A percentile compares a stretch with the other conserved stretches of the same genome.
These are phyloP conservation scores for Monosporascus sp. DNA, from an alignment of 2,329 filamentous ascomycete genomes.

Conservation along the genomic window DNA sequence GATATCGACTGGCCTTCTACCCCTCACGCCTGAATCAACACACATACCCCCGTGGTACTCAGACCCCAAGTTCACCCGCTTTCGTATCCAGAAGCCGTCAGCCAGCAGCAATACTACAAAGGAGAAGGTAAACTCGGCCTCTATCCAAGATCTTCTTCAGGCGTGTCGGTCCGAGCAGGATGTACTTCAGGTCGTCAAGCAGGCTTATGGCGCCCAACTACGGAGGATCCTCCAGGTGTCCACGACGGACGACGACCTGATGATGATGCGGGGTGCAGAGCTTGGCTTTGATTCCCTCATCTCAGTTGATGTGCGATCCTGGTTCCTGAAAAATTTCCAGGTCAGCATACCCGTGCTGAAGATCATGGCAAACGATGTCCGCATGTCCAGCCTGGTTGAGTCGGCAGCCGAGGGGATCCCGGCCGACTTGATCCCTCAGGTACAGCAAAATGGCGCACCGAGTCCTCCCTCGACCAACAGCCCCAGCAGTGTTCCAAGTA, in stretches of 20 bases:
- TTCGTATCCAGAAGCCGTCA: constrained; percentile 5
- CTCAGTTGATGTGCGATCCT: constrained; percentile 4
- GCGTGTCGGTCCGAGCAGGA: not conserved
- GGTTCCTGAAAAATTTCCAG: constrained; percentile 4
- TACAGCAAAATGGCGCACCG: no score
- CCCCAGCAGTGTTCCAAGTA: no score
- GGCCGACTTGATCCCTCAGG: not conserved
- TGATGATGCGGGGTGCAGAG: constrained; percentile 5
- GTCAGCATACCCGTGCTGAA: constrained; percentile 2
- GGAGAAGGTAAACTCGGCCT: not conserved
- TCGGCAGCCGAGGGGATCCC: not conserved
- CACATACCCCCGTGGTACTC: constrained; percentile 9
- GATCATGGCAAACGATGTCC: constrained; percentile 6
- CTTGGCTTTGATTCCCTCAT: constrained; percentile 4
- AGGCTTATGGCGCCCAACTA: constrained; percentile 6
- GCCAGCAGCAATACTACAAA: not conserved
- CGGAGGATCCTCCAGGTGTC: constrained; percentile 7
- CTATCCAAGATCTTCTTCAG: constrained; percentile 1
- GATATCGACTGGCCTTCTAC: constrained; percentile 6
- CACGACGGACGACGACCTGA: constrained; percentile 7
- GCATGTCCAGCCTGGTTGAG: constrained; percentile 1
- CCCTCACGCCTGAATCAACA: constrained; percentile 1
- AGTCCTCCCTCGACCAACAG: not conserved
- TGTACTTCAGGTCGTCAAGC: not conserved
- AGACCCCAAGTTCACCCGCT: constrained; percentile 11